These are phyloP conservation scores for Euphorbia pulcherrima DNA, from an alignment of 345 rosid genomes.

Conservation along the genomic window DNA sequence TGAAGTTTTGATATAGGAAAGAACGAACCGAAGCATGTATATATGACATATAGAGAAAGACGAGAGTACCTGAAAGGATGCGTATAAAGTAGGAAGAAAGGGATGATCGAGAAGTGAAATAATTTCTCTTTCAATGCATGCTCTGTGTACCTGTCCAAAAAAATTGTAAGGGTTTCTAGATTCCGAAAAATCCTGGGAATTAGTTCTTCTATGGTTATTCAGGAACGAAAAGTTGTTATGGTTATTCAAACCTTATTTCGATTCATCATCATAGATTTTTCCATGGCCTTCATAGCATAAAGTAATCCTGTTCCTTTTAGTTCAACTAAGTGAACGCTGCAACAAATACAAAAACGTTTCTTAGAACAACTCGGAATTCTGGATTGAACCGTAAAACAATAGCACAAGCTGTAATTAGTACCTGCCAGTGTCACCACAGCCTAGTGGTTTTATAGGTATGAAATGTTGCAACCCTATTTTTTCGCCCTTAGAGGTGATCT, in stretches of 20 bases:
- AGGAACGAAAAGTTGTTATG: not conserved
- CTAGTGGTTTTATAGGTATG: conserved; percentile 88
- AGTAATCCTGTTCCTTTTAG: conserved; percentile 63
- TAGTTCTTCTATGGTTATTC: too few species aligned
- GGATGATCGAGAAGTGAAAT: conserved; percentile 89
- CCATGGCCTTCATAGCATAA: conserved; percentile 99
- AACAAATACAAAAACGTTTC: not conserved
- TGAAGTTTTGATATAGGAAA: not conserved
- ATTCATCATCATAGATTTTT: conserved; percentile 76
- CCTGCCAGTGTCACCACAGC: conserved; percentile 99
- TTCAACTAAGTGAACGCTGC: conserved; percentile 91
- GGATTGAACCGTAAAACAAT: not conserved
- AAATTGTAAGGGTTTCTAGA: not conserved
- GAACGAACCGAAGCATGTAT: not conserved
- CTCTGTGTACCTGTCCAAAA: conserved; percentile 73
- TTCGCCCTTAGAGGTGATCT: conserved; percentile 74
- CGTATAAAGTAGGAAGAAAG: conserved; percentile 81
- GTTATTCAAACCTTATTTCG: conserved; percentile 67
- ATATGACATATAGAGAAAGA: not conserved
- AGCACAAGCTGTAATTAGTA: conserved; percentile 12
- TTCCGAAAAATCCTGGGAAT: not conserved
- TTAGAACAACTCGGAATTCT: not conserved
- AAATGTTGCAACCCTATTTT: conserved; percentile 77
- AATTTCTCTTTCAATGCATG: conserved; percentile 90
- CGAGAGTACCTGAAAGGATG: conserved; percentile 79